Evolutionary conservation across 139 green algal genomes (phyloP), one percentile per base, ranked within the genome.

Genomic region (Chlorella vulgaris): DNA sequence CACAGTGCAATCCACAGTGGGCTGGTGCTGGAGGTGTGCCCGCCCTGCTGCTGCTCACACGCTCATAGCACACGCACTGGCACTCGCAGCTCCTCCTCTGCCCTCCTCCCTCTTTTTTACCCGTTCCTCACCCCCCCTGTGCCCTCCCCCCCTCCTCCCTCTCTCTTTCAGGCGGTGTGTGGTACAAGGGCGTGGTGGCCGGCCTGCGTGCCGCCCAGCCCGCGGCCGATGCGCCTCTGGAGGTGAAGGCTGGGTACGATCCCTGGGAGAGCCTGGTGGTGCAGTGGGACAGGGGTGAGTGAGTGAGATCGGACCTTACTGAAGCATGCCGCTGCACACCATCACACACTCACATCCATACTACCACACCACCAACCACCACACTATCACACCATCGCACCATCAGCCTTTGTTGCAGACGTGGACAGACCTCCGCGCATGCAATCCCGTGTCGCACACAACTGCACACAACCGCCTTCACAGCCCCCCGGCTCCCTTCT

Each of bases 231-330:
- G 69, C 84, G 8, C 55, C 71, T 7, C 53, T 77, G 13, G 60
- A 75, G 15, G 80, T 87, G 43, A 81, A 85, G 28, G 81, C 87
- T 74, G 63, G 70, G n/a, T 90, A 89, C 19, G 92, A 97, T 82
- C 93, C 93, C 28, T 97, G 90, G 90, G 88, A 94, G 63, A 90
- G 83, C 65, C 81, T 97, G 40, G 81, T 76, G 0, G 93, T 96
- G 31, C 86, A 90, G 61, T 96, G 89, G 89, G 92, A 93, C 29
- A 67, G 89, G 58, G 81, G 85, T 74, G 71, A 75, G 42, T 13
- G 38, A 22, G 38, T 65, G 55, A 29, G 28, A 8, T 15, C 47
- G 15, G 47, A 24, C 13, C 13, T 15, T 10, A 55, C 47, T 24
- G 47, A 24, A 10, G 13, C 15, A 24, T 55, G 47, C 15, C 47